Evolutionary conservation across 2,329 filamentous ascomycete species (phyloP), one percentile per base, ranked within the genome.

Genomic region (Neopestalotiopsis rosae): DNA sequence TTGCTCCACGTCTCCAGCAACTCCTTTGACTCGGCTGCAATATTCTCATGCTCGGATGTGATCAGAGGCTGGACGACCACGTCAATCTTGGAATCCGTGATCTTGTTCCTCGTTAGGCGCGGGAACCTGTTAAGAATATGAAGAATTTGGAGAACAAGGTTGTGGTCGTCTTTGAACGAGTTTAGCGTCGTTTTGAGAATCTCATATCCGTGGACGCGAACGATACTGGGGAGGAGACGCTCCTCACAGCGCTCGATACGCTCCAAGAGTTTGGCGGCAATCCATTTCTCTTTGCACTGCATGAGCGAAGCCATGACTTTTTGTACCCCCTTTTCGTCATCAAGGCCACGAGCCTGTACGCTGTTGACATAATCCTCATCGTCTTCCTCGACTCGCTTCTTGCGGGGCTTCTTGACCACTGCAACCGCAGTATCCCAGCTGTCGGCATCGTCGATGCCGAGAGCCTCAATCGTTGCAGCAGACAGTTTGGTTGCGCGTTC

Each of bases 251-350:
- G 88, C 80, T 97, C 94, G 71, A 99, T 94, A 66, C 96, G 95
- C 73, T 91, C 89, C 69, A 99, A 88, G 68, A 99, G 85, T 82
- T 98, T 98, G 81, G 98, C 94, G 2, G 94, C 94, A 80, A 99
- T 98, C 96, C 96, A 99, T 81, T 98, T 98, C 86, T 99, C 96
- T 81, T 97, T 97, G 86, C 94, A 97, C 80, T 98, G 95, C 90
- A 97, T 95, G 69, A 99, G 89, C 66, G 94, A 92, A 30, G 95
- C 95, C 76, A 79, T 79, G 61, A 79, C 77, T 63, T 78, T 78
- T n/a, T 77, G 78, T 45, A 78, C 77, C 45, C 75, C 77, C 68
- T 76, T 74, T 71, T 78, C 77, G n/a, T 52, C 59, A 67, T 78
- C 74, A 49, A 79, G 74, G 14, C 73, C 75, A 63, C 76, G 76